Evolutionary conservation across 2,329 filamentous ascomycete species (phyloP), one percentile per base, ranked within the genome.

Genomic region (Ceratocystis albifundus): DNA sequence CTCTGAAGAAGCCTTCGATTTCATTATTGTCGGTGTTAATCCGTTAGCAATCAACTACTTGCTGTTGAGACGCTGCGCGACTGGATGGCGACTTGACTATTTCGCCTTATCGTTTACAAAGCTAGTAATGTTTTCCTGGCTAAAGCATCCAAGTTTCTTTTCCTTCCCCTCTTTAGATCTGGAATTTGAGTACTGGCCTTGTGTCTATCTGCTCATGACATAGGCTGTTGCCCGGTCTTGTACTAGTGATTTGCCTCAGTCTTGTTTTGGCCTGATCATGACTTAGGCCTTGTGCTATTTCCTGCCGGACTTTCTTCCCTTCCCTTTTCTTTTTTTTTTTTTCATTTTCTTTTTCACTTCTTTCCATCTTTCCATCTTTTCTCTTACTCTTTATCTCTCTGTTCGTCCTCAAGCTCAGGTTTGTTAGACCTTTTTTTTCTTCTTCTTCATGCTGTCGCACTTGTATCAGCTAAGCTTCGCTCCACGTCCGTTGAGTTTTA

Each of bases 231-330:
- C 46, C 30, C 55, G 25, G 30, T 59, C 55, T 59, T 59, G 55
- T 32, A 59, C 55, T 59, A 59, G 55, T 59, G 55, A 17, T 59
- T 59, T 59, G 55, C 55, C 55, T 59, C 55, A n/a, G 25, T 59
- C 55, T 41, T 30, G 25, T 30, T 32, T 59, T 36, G 28, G 55
- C 32, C 55, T 32, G 55, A 36, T 20, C 32, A 44, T 44, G 63
- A 32, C 30, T 44, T 44, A 59, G 55, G 28, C 22, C 55, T 59
- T 32, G 25, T 17, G 28, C 55, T 20, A 36, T 32, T 59, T 36
- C 12, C 55, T 65, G 17, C n/a, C 25, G 8, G 44, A 28, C 25
- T 30, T 59, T 36, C 15, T 55, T 36, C 36, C 32, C 7, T 55
- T 61, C 20, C 62, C 7, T 17, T 30, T 30, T 7, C 20, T 36